Conservation (phyloP, 2,329 filamentous ascomycete genomes). For the Exophiala sideris region DNA sequence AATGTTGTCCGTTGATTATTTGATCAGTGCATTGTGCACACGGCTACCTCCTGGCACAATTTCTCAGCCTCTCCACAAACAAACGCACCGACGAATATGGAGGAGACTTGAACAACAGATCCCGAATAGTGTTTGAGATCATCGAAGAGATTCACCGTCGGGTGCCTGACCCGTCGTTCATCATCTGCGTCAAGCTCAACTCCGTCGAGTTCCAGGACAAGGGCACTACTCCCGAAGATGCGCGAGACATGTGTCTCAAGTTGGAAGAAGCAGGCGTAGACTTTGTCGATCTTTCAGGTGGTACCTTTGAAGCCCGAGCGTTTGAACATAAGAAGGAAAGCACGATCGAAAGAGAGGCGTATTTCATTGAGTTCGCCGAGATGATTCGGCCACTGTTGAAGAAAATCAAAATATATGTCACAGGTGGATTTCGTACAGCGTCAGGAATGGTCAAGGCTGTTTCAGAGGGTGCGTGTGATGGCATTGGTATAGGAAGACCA, state of each 20-base stretch:
- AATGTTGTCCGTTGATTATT: not conserved
- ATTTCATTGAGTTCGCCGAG: constrained; percentile 28
- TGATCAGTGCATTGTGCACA: constrained; percentile 29
- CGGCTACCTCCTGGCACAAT: constrained; percentile 31
- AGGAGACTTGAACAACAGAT: constrained; percentile 63
- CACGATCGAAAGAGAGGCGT: constrained; percentile 23
- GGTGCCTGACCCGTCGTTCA: constrained; percentile 20
- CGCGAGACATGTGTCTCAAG: constrained; percentile 19
- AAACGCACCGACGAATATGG: constrained; percentile 29
- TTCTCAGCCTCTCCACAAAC: constrained; percentile 29
- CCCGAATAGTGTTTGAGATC: constrained; percentile 57
- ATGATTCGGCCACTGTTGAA: constrained; percentile 24
- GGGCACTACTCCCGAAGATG: constrained; percentile 24
- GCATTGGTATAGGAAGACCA: constrained; percentile 24
- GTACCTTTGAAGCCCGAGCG: constrained; percentile 24
- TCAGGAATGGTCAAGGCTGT: constrained; percentile 25
- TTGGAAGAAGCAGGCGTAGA: constrained; percentile 25
- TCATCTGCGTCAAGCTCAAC: constrained; percentile 25
- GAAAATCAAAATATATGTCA: constrained; percentile 26
- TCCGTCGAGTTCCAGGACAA: constrained; percentile 27
- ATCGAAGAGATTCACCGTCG: constrained; percentile 29
- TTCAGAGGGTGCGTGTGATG: constrained; percentile 17
- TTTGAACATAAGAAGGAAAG: constrained; percentile 26
- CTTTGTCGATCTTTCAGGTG: constrained; percentile 26
- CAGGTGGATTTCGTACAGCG: constrained; percentile 22